Evolutionary conservation across 148 eudicot genomes (phyloP), one percentile per base, ranked within the genome.

Genomic region (Rhododendron molle): DNA sequence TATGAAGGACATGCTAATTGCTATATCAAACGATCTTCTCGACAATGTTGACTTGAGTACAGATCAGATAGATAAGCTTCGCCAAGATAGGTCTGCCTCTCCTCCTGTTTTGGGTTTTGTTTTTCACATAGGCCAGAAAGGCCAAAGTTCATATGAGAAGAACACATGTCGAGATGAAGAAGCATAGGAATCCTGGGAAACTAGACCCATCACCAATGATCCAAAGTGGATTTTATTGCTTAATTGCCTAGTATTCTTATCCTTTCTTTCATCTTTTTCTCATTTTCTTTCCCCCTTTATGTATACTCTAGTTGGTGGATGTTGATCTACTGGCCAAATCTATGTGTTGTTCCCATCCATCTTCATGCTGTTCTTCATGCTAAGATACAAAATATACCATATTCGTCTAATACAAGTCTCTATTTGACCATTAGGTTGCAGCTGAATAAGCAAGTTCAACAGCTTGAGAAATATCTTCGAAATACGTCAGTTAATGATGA

Each of bases 1-100:
- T 54, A 92, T 93, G 95, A 97, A 97, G 91, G 99, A 97, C 86
- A 90, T 30, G 86, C 87, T 97, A 88, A 93, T 97, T 78, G 89
- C 85, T 15, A 91, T 97, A 85, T 92, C 99, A 76, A 94, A 95
- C 91, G 96, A 97, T 84, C 96, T 97, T 87, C 94, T 97, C 76
- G 99, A 97, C 88, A 92, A 92, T 91, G 71, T 85, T 83, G 93
- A 92, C 78, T 58, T 97, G 71, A 91, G 86, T 88, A 58, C 94
- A 73, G 91, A 88, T 81, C 93, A 94, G 87, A 89, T 88, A 86
- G 98, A 90, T 88, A 89, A 90, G 91, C 98, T 97, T 91, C 98
- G 93, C 46, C 89, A 91, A 47, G 96, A 97, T 85, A 92, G 98
- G 98, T 96, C 44, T 86, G 89, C 49, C 44, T 80, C 87, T 83